phyloP scores from a whole-genome alignment of 495 filamentous ascomycete species.

The Pseudoneurospora amorphoporcata region DNA sequence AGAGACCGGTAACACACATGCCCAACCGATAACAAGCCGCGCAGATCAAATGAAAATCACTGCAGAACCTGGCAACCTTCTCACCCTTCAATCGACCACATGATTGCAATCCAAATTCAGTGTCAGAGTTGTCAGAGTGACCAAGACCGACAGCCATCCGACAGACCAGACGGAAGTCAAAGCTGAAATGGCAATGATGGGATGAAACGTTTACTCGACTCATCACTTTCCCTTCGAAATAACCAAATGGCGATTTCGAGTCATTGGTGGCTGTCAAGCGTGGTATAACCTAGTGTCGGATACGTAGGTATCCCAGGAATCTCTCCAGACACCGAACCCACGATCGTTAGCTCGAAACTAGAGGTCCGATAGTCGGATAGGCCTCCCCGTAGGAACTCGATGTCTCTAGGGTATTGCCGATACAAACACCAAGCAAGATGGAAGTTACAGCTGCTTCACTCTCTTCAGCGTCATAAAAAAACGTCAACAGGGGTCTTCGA shows the following conservation, averaged over 20 bases:
- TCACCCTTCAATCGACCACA: neutral
- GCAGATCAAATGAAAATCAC: slow-evolving; percentile 6
- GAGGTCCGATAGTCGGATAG: neutral
- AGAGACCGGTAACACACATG: neutral
- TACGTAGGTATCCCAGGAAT: neutral
- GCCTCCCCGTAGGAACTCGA: neutral
- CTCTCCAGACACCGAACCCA: neutral
- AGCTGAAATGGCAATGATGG: neutral
- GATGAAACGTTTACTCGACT: neutral
- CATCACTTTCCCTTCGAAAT: neutral
- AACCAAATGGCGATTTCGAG: neutral
- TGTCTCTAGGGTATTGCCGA: neutral
- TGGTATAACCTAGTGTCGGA: neutral
- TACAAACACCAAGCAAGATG: neutral
- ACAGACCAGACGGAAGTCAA: neutral
- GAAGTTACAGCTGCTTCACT: neutral
- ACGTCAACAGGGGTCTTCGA: neutral
- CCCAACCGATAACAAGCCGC: neutral
- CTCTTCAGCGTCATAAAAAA: neutral
- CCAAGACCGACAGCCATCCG: neutral
- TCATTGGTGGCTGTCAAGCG: neutral
- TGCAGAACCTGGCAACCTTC: slow-evolving; percentile 7
- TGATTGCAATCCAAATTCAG: neutral
- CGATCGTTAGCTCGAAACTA: neutral
- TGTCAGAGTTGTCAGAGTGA: neutral